Evolutionary conservation across 768 basidiomycete species (phyloP), one percentile per base, ranked within the genome.

Genomic region (Sporobolomyces roseus): DNA sequence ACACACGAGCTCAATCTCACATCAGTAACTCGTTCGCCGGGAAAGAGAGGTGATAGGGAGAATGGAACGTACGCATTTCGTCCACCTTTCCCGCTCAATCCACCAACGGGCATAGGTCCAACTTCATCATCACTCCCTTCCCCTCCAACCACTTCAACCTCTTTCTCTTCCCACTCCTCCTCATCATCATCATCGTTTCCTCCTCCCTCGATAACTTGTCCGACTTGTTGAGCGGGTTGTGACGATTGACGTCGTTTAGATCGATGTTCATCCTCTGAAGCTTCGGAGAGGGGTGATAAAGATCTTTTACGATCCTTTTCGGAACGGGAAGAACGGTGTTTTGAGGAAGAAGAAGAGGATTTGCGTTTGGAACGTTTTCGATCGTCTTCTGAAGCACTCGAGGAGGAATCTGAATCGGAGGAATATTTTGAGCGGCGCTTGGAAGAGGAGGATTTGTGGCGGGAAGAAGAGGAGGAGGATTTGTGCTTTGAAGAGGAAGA

Each of bases 61-160:
- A n/a, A n/a, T n/a, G n/a, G n/a, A n/a, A n/a, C n/a, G 77, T 92
- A 99, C 45, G 55, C 61, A 49, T 60, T 61, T 8, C 56, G 32
- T 5, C 46, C 56, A 21, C 51, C 45, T 51, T 60, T 21, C 7
- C 27, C 48, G 33, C 62, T 65, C 2, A 58, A 52, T 0, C 52
- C 63, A 2, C 32, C n/a, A 21, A 70, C 38, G 7, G 72, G 72
- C 45, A 73, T 43, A 19, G 72, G 72, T 0, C 72, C 72, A 33
- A 73, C 66, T n/a, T 73, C 71, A 6, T 70, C 68, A 16, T 49
- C 65, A 10, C 49, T 60, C 1, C 25, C 54, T 4, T 13, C 27
- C 23, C n/a, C 61, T 2, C 67, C 25, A 2, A 49, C 72, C n/a
- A 63, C 66, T 71, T 63, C 73, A 17, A 64, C 54, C 3, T 65